Conservation (phyloP, 371 early-diverging fungal genomes). For the Catenaria anguillulae region DNA sequence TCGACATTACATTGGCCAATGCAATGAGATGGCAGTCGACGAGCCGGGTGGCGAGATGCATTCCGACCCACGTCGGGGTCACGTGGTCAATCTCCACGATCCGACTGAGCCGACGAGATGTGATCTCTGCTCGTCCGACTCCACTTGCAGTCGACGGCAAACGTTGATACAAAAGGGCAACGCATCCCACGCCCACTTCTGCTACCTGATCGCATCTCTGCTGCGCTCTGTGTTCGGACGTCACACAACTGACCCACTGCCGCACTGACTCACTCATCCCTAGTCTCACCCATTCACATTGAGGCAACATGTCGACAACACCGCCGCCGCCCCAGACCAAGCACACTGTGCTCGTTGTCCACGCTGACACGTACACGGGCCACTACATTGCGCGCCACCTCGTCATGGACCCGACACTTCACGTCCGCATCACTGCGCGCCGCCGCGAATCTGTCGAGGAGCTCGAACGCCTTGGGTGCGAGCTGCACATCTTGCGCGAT, state of each 20-base stretch:
- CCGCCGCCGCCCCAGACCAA: slow-evolving; percentile 2
- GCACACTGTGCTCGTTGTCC: slow-evolving; percentile 14
- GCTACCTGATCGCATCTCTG: slow-evolving; percentile 12
- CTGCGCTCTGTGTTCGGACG: no score
- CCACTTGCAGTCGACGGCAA: no score
- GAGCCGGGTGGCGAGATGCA: no score
- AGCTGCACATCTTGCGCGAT: background rate
- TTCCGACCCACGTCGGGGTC: no score
- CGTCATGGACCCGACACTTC: background rate
- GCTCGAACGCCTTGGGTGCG: background rate
- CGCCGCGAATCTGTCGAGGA: background rate
- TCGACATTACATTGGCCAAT: no score
- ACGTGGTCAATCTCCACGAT: no score
- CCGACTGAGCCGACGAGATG: no score
- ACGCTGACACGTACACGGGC: slow-evolving; percentile 2
- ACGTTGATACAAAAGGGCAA: no score
- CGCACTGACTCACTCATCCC: no score
- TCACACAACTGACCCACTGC: no score
- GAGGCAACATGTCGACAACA: background rate
- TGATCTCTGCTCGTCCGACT: no score
- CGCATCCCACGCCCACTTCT: slow-evolving; percentile 37
- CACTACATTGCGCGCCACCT: background rate
- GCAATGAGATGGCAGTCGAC: no score
- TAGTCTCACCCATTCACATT: background rate
- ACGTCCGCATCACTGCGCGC: background rate